Conservation (phyloP, 106 monocot genomes). For the Acorus calamus region DNA sequence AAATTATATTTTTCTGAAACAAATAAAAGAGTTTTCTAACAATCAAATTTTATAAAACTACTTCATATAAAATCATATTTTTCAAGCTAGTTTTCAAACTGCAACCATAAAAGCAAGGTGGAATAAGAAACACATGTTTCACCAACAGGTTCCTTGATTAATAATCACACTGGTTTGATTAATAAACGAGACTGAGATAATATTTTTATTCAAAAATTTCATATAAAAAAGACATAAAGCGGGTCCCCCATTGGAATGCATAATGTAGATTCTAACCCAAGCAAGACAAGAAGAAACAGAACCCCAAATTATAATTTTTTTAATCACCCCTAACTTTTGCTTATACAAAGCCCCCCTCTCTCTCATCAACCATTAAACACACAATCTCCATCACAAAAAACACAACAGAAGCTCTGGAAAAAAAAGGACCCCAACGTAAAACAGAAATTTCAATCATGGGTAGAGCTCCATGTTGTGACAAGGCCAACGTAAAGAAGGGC, state of each 20-base stretch:
- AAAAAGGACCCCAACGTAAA: neutral
- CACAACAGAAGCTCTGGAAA: neutral
- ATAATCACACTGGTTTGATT: too few relatives aligned
- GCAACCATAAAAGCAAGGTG: too few relatives aligned
- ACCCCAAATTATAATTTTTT: conserved; percentile 4
- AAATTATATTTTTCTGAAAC: too few relatives aligned
- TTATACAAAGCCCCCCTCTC: neutral
- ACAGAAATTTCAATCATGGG: conserved; percentile 38
- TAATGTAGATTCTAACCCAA: conserved; percentile 23
- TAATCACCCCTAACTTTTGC: neutral
- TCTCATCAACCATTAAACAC: conserved; percentile 3
- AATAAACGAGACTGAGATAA: too few relatives aligned
- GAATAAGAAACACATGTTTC: too few relatives aligned
- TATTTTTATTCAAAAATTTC: too few relatives aligned
- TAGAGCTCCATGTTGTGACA: conserved; percentile 89
- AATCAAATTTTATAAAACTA: too few relatives aligned
- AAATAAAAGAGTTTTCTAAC: too few relatives aligned
- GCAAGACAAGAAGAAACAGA: conserved; percentile 18
- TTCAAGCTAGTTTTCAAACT: too few relatives aligned
- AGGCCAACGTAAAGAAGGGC: conserved; percentile 88
- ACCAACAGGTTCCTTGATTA: too few relatives aligned
- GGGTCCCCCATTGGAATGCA: conserved; percentile 16
- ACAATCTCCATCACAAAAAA: neutral
- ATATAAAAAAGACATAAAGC: conserved; percentile 8
- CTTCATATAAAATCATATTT: too few relatives aligned